phyloP scores from a whole-genome alignment of 2,329 filamentous ascomycete species.

The Aspergillus calidoustus region DNA sequence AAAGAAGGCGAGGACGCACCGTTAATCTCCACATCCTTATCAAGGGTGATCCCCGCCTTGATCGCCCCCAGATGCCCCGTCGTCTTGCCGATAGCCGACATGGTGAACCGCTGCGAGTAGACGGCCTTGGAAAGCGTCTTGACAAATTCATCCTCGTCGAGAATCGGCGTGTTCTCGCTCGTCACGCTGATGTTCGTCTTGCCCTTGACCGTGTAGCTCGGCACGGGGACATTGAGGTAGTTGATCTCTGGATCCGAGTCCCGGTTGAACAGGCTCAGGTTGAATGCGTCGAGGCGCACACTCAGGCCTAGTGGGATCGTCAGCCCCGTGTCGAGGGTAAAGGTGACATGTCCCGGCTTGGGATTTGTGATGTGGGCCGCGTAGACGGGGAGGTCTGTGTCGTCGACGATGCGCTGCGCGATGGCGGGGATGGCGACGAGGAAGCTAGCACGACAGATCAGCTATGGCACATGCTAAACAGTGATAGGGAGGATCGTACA shows the following conservation, averaged over 20 bases:
- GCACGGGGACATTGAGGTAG: conserved; percentile 24
- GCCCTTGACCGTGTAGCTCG: conserved; percentile 25
- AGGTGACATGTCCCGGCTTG: conserved; percentile 24
- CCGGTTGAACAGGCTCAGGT: conserved; percentile 49
- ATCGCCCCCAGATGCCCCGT: conserved; percentile 48
- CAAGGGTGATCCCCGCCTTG: conserved; percentile 42
- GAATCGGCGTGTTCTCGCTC: conserved; percentile 42
- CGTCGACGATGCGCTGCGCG: conserved; percentile 29
- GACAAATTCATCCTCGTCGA: conserved; percentile 47
- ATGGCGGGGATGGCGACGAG: conserved; percentile 30
- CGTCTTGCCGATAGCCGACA: conserved; percentile 47
- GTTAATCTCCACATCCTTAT: conserved; percentile 49
- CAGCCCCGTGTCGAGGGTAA: conserved; percentile 27
- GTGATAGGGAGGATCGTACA: conserved; percentile 18
- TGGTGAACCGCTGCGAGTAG: conserved; percentile 39
- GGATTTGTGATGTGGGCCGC: conserved; percentile 27
- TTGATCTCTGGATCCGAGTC: conserved; percentile 32
- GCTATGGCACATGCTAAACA: neutral
- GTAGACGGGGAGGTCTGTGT: conserved; percentile 29
- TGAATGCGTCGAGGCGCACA: conserved; percentile 38
- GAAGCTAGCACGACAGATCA: conserved; percentile 21
- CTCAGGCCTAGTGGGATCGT: conserved; percentile 23
- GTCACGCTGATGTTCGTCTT: conserved; percentile 41
- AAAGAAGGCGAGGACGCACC: conserved; percentile 23
- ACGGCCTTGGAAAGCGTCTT: conserved; percentile 49